phyloP scores from a whole-genome alignment of 1,284 basidiomycete genomes.

The Leccinum fuscescens region DNA sequence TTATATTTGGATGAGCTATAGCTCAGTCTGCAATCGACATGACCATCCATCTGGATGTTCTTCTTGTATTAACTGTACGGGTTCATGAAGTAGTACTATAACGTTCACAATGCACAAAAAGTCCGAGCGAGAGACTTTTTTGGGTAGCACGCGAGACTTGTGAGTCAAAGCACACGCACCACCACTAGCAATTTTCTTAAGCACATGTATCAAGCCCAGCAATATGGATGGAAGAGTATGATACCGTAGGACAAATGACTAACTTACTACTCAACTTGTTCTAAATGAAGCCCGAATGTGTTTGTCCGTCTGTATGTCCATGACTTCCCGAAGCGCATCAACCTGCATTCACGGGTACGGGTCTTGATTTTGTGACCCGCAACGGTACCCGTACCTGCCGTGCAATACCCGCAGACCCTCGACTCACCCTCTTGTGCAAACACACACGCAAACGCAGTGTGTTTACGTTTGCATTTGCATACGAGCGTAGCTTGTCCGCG shows the following conservation, averaged over 20 bases:
- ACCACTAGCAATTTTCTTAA: neutral
- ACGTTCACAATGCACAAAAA: neutral
- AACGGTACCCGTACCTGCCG: no score
- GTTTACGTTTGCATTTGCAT: no score
- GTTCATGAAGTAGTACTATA: neutral
- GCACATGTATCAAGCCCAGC: neutral
- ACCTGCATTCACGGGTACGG: no score
- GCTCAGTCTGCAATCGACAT: no score
- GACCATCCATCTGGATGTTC: no score
- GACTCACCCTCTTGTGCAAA: no score
- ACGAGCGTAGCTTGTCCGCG: no score
- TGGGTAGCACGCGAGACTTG: neutral
- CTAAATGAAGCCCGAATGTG: neutral
- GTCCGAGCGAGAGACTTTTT: neutral
- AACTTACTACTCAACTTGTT: neutral
- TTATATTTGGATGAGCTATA: no score
- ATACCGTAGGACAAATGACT: neutral
- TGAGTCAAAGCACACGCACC: neutral
- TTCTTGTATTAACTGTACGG: no score
- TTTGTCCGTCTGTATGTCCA: neutral
- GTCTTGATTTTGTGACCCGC: no score
- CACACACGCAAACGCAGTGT: no score
- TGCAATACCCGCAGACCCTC: no score
- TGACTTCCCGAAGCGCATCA: neutral
- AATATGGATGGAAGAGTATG: neutral